These are phyloP conservation scores for Trypanosoma cruzi DNA, from an alignment of 208 protist species.

Conservation along the genomic window DNA sequence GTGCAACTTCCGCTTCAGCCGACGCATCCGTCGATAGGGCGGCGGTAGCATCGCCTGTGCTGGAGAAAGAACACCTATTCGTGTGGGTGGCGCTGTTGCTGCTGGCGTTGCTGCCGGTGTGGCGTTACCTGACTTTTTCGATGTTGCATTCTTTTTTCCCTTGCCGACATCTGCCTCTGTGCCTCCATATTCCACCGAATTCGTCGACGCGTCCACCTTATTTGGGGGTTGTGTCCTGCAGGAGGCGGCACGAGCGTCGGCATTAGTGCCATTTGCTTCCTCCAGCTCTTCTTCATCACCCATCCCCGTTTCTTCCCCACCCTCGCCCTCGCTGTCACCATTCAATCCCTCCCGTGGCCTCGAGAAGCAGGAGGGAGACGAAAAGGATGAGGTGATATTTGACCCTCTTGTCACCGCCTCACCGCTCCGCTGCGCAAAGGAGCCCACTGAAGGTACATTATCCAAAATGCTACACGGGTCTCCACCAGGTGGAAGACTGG, in stretches of 20 bases:
- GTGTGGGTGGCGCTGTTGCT: slow-evolving; percentile 2
- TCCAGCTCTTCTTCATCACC: slow-evolving; percentile 15
- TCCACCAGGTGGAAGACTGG: slow-evolving; percentile 9
- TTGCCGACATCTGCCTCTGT: background rate
- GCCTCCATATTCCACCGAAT: background rate
- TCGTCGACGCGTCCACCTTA: background rate
- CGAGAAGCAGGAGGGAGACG: background rate
- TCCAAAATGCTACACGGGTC: slow-evolving; percentile 16
- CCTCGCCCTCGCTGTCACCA: slow-evolving; percentile 1
- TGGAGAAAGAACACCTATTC: slow-evolving; percentile 43
- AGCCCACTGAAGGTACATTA: slow-evolving; percentile 7
- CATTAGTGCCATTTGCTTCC: background rate
- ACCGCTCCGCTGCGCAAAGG: slow-evolving; percentile 2
- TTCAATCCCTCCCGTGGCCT: background rate
- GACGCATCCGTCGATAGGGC: slow-evolving; percentile 52
- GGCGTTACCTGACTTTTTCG: background rate
- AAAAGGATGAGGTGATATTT: background rate
- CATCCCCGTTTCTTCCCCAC: background rate
- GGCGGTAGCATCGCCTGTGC: slow-evolving; percentile 54
- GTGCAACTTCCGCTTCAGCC: slow-evolving; percentile 39
- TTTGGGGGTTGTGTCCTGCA: background rate
- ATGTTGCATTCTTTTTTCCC: background rate
- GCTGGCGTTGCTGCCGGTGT: too few species aligned
- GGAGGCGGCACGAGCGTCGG: background rate
- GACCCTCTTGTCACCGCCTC: background rate